A percentile compares a stretch with the other conserved stretches of the same genome.
These are phyloP conservation scores for Solanum gandarillasii DNA, from an alignment of 257 asterid genomes.

Conservation along the genomic window DNA sequence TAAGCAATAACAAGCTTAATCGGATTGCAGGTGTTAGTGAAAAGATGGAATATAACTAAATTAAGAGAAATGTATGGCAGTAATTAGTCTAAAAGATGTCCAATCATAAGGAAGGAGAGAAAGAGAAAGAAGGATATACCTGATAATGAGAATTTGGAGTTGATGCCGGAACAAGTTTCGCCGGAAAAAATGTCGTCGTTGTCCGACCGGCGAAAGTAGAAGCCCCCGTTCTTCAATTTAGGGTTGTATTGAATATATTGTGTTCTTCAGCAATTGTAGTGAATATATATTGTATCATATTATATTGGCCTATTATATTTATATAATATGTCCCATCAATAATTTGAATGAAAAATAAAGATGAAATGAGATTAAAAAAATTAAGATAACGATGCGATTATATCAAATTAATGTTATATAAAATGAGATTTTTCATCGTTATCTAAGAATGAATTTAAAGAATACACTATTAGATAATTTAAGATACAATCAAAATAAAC, in stretches of 20 bases:
- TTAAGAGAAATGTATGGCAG: not conserved
- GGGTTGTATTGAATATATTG: not conserved
- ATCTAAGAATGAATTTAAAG: no score
- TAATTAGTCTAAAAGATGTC: not conserved
- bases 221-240: not conserved
- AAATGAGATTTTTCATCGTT: no score
- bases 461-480: no score
- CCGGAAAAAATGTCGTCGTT: not conserved
- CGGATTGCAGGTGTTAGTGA: not conserved
- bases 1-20: not conserved
- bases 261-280: not conserved
- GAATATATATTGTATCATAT: no score
- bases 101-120: not conserved
- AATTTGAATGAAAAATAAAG: no score
- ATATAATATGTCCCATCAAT: no score
- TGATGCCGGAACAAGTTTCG: not conserved
- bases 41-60: not conserved
- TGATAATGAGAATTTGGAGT: not conserved
- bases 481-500: no score
- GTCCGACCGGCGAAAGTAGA: not conserved
- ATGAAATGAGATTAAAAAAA: no score
- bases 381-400: no score
- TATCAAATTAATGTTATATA: no score
- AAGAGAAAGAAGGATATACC: not conserved
- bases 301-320: no score